These are phyloP conservation scores for Vanrija sp. DNA, from an alignment of 1,284 basidiomycete species.

Conservation along the genomic window DNA sequence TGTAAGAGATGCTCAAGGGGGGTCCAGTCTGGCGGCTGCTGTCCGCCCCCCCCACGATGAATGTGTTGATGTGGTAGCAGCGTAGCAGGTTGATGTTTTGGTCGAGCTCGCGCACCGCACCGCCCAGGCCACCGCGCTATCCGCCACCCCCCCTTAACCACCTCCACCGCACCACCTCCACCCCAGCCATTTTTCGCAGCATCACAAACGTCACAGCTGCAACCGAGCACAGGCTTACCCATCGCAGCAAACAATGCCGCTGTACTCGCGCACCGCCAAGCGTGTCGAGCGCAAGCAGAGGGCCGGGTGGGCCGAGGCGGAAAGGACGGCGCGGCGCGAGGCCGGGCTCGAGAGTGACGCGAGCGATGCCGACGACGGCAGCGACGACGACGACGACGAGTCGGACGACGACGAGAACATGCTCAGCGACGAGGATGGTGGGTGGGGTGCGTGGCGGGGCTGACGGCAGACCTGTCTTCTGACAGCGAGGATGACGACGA, in stretches of 20 bases:
- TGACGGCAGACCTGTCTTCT: conserved; percentile 6
- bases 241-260: conserved; percentile 42
- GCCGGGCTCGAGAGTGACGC: conserved; percentile 11
- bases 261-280: conserved; percentile 79
- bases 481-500: conserved; percentile 7
- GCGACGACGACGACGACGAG: conserved; percentile 22
- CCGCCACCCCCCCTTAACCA: neutral
- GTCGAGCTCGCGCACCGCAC: too few species aligned
- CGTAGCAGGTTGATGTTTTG: conserved; percentile 18
- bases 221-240: too few species aligned
- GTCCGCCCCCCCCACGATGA: too few species aligned
- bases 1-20: too few species aligned
- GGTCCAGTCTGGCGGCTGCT: too few species aligned
- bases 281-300: conserved; percentile 62
- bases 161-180: neutral
- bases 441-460: conserved; percentile 3
- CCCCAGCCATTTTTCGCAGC: neutral
- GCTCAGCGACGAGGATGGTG: conserved; percentile 39
- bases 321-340: conserved; percentile 30
- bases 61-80: too few species aligned
- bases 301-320: conserved; percentile 55
- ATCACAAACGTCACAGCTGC: too few species aligned
- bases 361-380: conserved; percentile 15
- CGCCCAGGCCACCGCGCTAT: too few species aligned
- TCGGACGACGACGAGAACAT: conserved; percentile 24